Conservation (phyloP, 2,329 filamentous ascomycete species). For the Colletotrichum sp. region DNA sequence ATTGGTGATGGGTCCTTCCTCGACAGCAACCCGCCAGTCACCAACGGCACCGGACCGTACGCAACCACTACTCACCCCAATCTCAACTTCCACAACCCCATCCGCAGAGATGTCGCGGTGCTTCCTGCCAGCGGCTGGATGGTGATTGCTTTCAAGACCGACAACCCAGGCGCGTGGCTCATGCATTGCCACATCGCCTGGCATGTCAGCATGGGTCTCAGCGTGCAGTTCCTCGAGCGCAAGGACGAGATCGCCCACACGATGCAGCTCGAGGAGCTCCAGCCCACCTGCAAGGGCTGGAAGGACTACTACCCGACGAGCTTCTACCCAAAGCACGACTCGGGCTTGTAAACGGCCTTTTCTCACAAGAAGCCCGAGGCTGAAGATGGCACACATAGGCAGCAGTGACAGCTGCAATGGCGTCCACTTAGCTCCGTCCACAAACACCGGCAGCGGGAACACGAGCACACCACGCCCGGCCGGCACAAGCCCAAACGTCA, state of each 20-base stretch:
- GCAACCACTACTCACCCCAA: slow-evolving; percentile 24
- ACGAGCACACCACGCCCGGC: slow-evolving; percentile 1
- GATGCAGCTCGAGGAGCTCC: slow-evolving; percentile 16
- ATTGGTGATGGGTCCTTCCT: slow-evolving; percentile 21
- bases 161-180: slow-evolving; percentile 56
- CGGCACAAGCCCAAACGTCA: background rate
- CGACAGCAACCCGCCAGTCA: background rate
- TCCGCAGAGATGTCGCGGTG: slow-evolving; percentile 50
- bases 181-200: slow-evolving; percentile 55
- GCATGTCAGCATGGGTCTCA: slow-evolving; percentile 54
- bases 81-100: slow-evolving; percentile 44
- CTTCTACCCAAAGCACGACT: slow-evolving; percentile 21
- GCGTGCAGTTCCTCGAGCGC: slow-evolving; percentile 55
- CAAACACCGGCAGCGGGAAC: background rate
- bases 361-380: background rate
- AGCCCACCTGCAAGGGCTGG: slow-evolving; percentile 22
- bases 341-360: slow-evolving; percentile 11
- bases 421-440: background rate
- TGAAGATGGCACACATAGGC: background rate
- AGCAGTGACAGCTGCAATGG: background rate
- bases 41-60: background rate
- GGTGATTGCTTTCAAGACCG: slow-evolving; percentile 49
- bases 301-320: slow-evolving; percentile 18
- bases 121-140: slow-evolving; percentile 48
- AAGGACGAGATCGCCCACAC: slow-evolving; percentile 18